phyloP scores from a whole-genome alignment of 2,329 filamentous ascomycete genomes.

The Ophioceras dolichostomum region DNA sequence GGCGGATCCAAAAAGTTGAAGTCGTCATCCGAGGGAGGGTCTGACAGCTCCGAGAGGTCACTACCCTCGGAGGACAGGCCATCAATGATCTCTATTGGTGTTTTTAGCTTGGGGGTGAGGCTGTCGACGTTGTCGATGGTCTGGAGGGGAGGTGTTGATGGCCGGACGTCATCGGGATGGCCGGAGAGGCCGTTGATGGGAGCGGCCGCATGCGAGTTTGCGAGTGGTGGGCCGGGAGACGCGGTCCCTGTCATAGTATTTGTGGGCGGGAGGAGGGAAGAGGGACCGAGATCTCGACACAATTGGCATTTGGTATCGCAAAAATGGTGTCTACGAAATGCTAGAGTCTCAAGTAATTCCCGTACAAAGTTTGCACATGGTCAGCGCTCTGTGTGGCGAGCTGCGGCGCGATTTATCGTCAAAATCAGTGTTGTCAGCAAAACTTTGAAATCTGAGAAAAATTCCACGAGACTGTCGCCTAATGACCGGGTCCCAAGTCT shows the following conservation, averaged over 20 bases:
- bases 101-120: too few relatives aligned
- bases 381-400: constrained; percentile 34
- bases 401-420: constrained; percentile 28
- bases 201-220: constrained; percentile 15
- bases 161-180: constrained; percentile 9
- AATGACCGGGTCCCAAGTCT: neutral
- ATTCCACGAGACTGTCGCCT: constrained; percentile 2
- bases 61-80: constrained; percentile 1
- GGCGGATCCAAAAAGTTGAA: neutral
- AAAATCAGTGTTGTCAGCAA: constrained; percentile 35
- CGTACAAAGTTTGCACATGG: constrained; percentile 40
- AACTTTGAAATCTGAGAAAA: constrained; percentile 28
- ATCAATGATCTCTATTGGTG: too few relatives aligned
- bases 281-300: constrained; percentile 41
- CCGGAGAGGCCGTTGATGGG: constrained; percentile 11
- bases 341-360: constrained; percentile 29
- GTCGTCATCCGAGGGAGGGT: constrained; percentile 3
- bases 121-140: constrained; percentile 6
- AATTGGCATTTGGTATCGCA: constrained; percentile 42
- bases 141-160: constrained; percentile 5
- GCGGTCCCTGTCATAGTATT: constrained; percentile 49
- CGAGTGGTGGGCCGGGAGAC: constrained; percentile 36
- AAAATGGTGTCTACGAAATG: constrained; percentile 44
- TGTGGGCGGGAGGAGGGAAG: constrained; percentile 25
- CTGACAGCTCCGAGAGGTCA: constrained; percentile 2